Base-by-base conservation (phyloP, 768 basidiomycete genomes). In the Trametes coccinea region DNA sequence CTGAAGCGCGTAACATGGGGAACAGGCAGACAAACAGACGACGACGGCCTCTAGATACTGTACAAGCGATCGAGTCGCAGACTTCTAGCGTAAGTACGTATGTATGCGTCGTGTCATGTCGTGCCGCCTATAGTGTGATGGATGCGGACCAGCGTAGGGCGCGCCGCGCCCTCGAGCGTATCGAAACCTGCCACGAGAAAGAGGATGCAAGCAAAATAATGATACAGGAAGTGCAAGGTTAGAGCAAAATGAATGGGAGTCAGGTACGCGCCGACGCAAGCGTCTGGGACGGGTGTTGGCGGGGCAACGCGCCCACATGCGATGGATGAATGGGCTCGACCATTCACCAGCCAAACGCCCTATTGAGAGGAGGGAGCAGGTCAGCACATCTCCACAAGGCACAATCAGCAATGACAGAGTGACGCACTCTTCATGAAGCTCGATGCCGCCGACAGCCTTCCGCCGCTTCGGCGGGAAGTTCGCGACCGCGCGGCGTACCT, bases 361-460 rank as follows among this genome's bases (percentile, higher is more conserved):
- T 65, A 56, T 34, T n/a, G 27, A 48, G 22, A 55, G 2, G 14
- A n/a, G 14, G 41, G 8, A 11, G 39, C 9, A n/a, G 46, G 55
- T 62, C 37, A 62, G 61, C 55, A n/a, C 8, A 14, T 27, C 11
- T 47, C 14, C 7, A 30, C 43, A 14, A 13, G 13, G 53, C 14
- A 33, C 11, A 33, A 51, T 9, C 17, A 37, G 44, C 41, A 7
- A 29, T 4, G 27, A 33, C 27, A 33, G 33, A 39, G 46, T 55
- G 5, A 77, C 76, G 57, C 54, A 79, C 75, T 79, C 78, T 58
- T 79, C 75, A 29, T 78, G 74, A 34, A 79, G 66, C 64, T 78
- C 75, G 60, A 79, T 69, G 41, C 78, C 78, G 50, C 78, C 78
- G 11, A 77, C 73, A 1, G 71, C 69, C 70, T 73, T 72, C 53